These are phyloP conservation scores for Diaporthe australafricana DNA, from an alignment of 2,329 filamentous ascomycete genomes.

Conservation along the genomic window DNA sequence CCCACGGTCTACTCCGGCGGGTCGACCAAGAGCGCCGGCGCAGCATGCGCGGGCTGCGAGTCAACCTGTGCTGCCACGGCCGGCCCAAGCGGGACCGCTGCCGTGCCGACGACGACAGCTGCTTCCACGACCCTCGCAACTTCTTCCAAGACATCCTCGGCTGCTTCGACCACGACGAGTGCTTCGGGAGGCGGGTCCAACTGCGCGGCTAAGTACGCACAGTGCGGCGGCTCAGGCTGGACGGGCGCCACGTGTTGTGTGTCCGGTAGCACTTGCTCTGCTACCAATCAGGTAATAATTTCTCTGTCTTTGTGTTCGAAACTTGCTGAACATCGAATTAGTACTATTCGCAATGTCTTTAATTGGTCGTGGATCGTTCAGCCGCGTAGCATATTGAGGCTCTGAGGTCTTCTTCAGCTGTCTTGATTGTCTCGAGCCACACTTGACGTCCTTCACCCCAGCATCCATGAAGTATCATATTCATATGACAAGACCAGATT, in stretches of 20 bases:
- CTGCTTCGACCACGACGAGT: not conserved
- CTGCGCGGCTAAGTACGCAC: slow-evolving; percentile 17
- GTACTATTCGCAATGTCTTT: slow-evolving; percentile 25
- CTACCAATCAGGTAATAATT: slow-evolving; percentile 19
- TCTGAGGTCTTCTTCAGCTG: not conserved
- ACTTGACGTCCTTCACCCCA: not conserved
- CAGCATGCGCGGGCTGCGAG: slow-evolving; percentile 54
- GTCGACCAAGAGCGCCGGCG: slow-evolving; percentile 53
- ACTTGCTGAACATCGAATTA: not conserved
- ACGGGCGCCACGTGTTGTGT: slow-evolving; percentile 2
- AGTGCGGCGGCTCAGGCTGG: slow-evolving; percentile 8
- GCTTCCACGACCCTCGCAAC: slow-evolving; percentile 11
- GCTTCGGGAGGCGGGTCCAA: not conserved
- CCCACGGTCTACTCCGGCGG: slow-evolving; percentile 56
- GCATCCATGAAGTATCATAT: not conserved
- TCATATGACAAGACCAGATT: no score
- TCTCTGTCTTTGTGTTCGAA: not conserved
- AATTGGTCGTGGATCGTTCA: not conserved
- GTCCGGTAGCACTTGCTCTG: slow-evolving; percentile 19
- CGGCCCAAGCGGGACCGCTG: not conserved
- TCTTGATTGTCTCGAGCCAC: not conserved
- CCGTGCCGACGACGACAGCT: not conserved
- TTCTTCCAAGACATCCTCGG: not conserved
- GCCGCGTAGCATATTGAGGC: no score
- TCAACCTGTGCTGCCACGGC: slow-evolving; percentile 50